Evolutionary conservation across 805 yeast species (phyloP).

Genomic region (Cyberlindnera euphorbiae): DNA sequence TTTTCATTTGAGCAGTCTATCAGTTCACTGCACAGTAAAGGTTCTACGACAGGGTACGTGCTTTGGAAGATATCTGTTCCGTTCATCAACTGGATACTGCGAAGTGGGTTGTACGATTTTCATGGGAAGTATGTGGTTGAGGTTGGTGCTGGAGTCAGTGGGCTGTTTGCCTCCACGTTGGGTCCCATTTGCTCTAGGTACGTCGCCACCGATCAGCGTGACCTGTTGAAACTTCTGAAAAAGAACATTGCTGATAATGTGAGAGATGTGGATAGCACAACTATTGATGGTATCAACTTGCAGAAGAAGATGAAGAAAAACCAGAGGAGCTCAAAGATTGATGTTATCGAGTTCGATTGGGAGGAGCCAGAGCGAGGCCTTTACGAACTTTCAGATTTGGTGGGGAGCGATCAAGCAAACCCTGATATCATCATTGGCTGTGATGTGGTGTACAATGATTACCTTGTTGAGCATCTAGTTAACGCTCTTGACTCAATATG

Average conservation of each 20-base stretch:
- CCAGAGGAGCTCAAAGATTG: constrained; percentile 25
- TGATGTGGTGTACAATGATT: constrained; percentile 65
- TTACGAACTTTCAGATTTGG: constrained; percentile 18
- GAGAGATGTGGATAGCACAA: constrained; percentile 22
- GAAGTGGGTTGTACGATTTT: constrained; percentile 11
- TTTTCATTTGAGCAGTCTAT: constrained; percentile 31
- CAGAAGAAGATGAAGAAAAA: constrained; percentile 3
- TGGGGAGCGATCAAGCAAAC: not conserved
- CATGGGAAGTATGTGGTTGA: constrained; percentile 39
- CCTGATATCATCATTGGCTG: constrained; percentile 55
- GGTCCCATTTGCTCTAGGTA: constrained; percentile 34
- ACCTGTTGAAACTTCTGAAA: constrained; percentile 44
- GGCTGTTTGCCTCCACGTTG: constrained; percentile 39
- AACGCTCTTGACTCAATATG: constrained; percentile 36
- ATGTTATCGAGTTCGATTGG: constrained; percentile 59
- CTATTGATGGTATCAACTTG: constrained; percentile 14
- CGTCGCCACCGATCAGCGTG: constrained; percentile 57
- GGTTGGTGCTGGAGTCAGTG: constrained; percentile 60
- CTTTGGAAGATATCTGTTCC: constrained; percentile 51
- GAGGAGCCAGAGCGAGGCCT: constrained; percentile 40
- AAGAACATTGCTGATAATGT: constrained; percentile 41
- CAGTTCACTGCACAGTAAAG: constrained; percentile 29
- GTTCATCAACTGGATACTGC: constrained; percentile 50
- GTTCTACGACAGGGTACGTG: constrained; percentile 55
- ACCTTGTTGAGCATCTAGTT: constrained; percentile 45